A percentile compares a stretch with the other conserved stretches of the same genome.
phyloP scores from a whole-genome alignment of 140 eudicot species.

The Bidens hawaiensis region DNA sequence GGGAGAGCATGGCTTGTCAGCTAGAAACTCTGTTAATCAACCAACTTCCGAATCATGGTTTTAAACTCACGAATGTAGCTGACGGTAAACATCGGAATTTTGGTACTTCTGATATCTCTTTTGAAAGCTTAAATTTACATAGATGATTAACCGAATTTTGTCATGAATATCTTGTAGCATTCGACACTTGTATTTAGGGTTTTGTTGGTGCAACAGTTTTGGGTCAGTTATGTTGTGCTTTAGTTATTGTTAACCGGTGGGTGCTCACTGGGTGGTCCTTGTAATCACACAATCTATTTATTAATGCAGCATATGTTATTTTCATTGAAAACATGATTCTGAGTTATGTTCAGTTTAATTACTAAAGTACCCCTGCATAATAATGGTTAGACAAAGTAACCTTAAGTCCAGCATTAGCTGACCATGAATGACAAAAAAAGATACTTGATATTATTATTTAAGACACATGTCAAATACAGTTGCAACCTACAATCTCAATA shows the following conservation, averaged over 20 bases:
- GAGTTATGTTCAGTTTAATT: not conserved
- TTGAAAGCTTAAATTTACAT: constrained; percentile 40
- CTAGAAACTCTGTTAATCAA: constrained; percentile 87
- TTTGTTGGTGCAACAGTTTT: constrained; percentile 53
- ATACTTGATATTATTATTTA: not conserved
- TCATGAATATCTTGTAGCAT: constrained; percentile 7
- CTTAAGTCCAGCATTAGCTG: not conserved
- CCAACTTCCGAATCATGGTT: constrained; percentile 77
- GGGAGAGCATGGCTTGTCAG: constrained; percentile 90
- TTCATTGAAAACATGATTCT: not conserved
- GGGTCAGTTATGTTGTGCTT: constrained; percentile 20
- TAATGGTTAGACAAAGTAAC: not conserved
- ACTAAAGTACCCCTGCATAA: not conserved
- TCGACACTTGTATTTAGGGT: constrained; percentile 1
- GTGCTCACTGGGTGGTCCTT: not conserved
- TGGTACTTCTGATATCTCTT: constrained; percentile 57
- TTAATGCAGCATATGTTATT: constrained; percentile 1
- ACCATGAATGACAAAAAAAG: not conserved
- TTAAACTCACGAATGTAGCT: constrained; percentile 70
- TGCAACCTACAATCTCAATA: not conserved
- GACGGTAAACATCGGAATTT: constrained; percentile 94
- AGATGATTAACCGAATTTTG: constrained; percentile 30
- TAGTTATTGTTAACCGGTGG: constrained; percentile 11
- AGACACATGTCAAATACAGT: not conserved
- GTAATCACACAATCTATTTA: constrained; percentile 13